Evolutionary conservation across 1,284 basidiomycete species (phyloP), one percentile per base, ranked within the genome.

Genomic region (Tetrapyrgos nigripes): DNA sequence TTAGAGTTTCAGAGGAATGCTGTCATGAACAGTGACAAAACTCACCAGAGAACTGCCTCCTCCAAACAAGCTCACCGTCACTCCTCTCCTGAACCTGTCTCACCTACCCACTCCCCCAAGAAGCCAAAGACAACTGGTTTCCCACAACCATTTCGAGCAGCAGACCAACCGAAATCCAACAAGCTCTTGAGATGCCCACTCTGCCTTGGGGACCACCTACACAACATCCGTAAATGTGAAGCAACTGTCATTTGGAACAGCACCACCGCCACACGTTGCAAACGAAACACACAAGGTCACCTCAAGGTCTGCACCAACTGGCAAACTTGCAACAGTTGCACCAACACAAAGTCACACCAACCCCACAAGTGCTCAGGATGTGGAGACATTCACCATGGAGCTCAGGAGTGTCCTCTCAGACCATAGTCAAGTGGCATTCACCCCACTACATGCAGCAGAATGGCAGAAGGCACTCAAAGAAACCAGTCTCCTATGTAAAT

Each of bases 181-280:
- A 40, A 40, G 19, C 37, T 40, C 8, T 46, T 40, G 4, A 14
- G 40, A 43, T 72, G 68, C 51, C 63, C 65, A 54, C 59, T 70
- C 21, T 72, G 70, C 58, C 64, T 73, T 31, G 59, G 66, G 11
- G 49, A 57, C 1, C 62, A 69, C 59, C 11, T 14, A 19, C 63
- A 67, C 59, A 53, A 61, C 17, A 50, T 70, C 33, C 24, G 23
- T 14, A 48, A 44, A 8, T 70, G 70, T 56, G 29, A 37, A 3
- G 35, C 57, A 1, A 19, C 40, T 6, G 59, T 23, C 6, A 46
- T 64, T 23, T 68, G 37, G 37, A n/a, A 40, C 37, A 17, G 19
- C 8, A 40, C 13, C 13, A 40, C 17, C 17, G 14, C 37, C 5
- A n/a, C 17, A 17, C 6, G 37, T 5, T 40, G 51, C 35, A 26